These are phyloP conservation scores for Begonia fuchsioides DNA, from an alignment of 306 rosid genomes.

Conservation along the genomic window DNA sequence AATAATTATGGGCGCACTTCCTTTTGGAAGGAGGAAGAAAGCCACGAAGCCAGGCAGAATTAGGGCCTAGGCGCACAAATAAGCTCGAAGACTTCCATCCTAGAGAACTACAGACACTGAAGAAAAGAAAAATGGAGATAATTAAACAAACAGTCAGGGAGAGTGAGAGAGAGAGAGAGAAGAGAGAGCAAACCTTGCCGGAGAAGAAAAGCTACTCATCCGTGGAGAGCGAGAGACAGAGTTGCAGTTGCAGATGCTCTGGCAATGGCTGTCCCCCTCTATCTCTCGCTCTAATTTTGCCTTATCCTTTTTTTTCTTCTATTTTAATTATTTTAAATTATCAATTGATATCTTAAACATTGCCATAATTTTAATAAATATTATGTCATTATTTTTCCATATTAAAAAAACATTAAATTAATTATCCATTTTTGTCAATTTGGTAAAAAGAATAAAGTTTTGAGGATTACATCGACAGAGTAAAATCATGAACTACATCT, in stretches of 20 bases:
- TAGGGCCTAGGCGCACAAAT: conserved; percentile 20
- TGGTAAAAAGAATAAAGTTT: too few relatives aligned
- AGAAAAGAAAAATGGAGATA: conserved; percentile 3
- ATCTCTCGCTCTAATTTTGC: background rate
- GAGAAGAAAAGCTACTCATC: conserved; percentile 43
- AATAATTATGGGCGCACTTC: conserved; percentile 11
- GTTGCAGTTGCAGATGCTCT: conserved; percentile 1
- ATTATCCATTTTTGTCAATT: too few relatives aligned
- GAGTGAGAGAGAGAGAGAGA: conserved; percentile 7
- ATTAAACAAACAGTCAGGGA: conserved; percentile 1
- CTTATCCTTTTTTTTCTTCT: background rate
- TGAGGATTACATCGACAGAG: too few relatives aligned
- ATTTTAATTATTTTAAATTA: too few relatives aligned
- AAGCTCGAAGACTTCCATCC: conserved; percentile 55
- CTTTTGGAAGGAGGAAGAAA: conserved; percentile 16
- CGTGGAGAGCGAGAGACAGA: conserved; percentile 7
- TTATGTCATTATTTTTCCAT: too few relatives aligned
- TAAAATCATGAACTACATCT: too few relatives aligned
- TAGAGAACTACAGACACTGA: conserved; percentile 31
- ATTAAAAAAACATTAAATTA: too few relatives aligned
- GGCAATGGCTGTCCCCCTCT: background rate
- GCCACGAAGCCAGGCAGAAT: conserved; percentile 9
- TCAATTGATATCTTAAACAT: too few relatives aligned
- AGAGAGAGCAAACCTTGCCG: conserved; percentile 28
- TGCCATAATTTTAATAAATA: too few relatives aligned